phyloP scores from a whole-genome alignment of 371 early-diverging fungal species.

The Lichtheimia corymbifera region DNA sequence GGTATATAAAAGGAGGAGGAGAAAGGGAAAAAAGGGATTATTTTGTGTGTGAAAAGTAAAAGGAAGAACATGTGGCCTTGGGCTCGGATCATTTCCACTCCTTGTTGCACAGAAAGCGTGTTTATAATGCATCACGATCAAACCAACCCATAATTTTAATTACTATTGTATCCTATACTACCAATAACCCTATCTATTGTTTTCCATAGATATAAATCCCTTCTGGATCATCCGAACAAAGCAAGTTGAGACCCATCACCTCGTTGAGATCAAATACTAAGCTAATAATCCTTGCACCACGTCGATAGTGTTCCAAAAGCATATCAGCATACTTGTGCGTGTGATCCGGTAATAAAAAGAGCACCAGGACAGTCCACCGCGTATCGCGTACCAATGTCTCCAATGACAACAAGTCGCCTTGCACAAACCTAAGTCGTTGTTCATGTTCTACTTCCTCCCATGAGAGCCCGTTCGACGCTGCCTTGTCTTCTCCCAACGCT shows the following conservation, averaged over 20 bases:
- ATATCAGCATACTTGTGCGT: slow-evolving; percentile 56
- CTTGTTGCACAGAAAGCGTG: slow-evolving; percentile 1
- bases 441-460: too few species aligned
- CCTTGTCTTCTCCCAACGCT: slow-evolving; percentile 22
- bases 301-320: slow-evolving; percentile 48
- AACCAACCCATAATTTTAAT: too few species aligned
- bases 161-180: too few species aligned
- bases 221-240: slow-evolving; percentile 48
- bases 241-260: slow-evolving; percentile 44
- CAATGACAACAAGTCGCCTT: slow-evolving; percentile 49
- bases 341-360: slow-evolving; percentile 63
- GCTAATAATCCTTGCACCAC: slow-evolving; percentile 58
- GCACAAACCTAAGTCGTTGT: slow-evolving; percentile 33
- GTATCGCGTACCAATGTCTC: slow-evolving; percentile 25
- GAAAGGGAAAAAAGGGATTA: slow-evolving; percentile 8
- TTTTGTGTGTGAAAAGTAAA: not conserved
- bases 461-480: slow-evolving; percentile 6
- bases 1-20: slow-evolving; percentile 12
- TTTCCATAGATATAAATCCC: slow-evolving; percentile 45
- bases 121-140: too few species aligned
- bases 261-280: slow-evolving; percentile 62
- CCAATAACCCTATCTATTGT: too few species aligned
- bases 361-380: slow-evolving; percentile 51
- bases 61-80: not conserved
- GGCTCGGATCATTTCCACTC: not conserved